Evolutionary conservation across 768 basidiomycete species (phyloP), one percentile per base, ranked within the genome.

Genomic region (Tylopilus sp.): DNA sequence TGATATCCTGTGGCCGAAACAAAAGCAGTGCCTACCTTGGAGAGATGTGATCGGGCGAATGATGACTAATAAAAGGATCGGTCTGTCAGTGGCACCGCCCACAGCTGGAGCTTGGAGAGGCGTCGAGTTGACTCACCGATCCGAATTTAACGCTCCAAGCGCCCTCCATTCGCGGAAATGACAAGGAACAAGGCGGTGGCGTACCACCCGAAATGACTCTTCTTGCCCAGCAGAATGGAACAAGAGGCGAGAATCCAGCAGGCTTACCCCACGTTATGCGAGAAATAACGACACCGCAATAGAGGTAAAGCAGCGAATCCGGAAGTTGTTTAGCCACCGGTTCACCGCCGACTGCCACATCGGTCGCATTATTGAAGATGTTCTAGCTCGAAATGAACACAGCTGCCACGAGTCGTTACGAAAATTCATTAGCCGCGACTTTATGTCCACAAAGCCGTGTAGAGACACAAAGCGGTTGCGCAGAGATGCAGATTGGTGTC

Each of bases 1-100:
- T 58, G 56, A 69, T 69, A 69, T 55, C 52, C 55, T 61, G 66
- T 60, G 61, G 59, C n/a, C 48, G 44, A 64, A 53, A 69, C 67
- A 66, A 68, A 68, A 69, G 68, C 67, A 38, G 66, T 68, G 68
- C 62, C 56, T 17, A 53, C 21, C 25, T 10, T 10, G 50, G 25
- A 44, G 42, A 67, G 62, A 60, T 64, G 49, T 8, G 62, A 69
- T 67, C 66, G 63, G 56, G 57, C n/a, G 22, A 59, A 56, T 57
- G 61, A 66, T 66, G 65, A 64, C 64, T 40, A 44, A 66, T 53
- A 22, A 25, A 36, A 47, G 26, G 30, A 2, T 18, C 42, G 28
- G 6, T 33, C n/a, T n/a, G 17, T 6, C 51, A 45, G 49, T 50
- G 62, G 57, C 60, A 13, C 36, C 1, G 9, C 15, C 23, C 57